A percentile compares a stretch with the other conserved stretches of the same genome.
Evolutionary conservation across 1,284 basidiomycete genomes (phyloP).

Genomic region (Leccinum griseonigrum): DNA sequence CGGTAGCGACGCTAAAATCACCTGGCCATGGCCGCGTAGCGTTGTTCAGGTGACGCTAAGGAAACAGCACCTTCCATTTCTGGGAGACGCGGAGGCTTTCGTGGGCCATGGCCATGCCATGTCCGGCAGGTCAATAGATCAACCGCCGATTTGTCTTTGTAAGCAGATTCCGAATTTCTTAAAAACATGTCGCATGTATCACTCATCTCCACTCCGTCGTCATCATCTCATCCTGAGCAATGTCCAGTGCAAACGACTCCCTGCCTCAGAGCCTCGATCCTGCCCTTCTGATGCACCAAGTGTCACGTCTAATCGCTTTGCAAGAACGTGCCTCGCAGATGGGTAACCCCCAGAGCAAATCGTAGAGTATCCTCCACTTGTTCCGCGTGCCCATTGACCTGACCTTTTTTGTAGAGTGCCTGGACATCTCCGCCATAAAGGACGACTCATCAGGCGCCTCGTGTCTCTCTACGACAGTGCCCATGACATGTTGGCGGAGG

Average conservation of each 20-base stretch:
- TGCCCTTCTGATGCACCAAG: not conserved
- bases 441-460: not conserved
- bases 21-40: not conserved
- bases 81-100: not conserved
- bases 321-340: not conserved
- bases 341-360: not conserved
- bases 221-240: not conserved
- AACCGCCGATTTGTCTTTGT: not conserved
- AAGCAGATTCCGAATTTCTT: not conserved
- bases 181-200: not conserved
- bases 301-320: not conserved
- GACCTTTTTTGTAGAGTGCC: not conserved
- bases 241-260: not conserved
- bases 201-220: not conserved
- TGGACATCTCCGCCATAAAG: not conserved
- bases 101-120: not conserved
- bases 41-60: not conserved
- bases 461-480: not conserved
- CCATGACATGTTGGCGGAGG: constrained; percentile 1
- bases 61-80: not conserved
- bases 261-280: not conserved
- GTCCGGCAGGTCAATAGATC: not conserved
- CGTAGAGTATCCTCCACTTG: not conserved
- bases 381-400: not conserved
- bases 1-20: no score